Evolutionary conservation across 257 asterid genomes (phyloP).

Genomic region (Fraxinus americana): DNA sequence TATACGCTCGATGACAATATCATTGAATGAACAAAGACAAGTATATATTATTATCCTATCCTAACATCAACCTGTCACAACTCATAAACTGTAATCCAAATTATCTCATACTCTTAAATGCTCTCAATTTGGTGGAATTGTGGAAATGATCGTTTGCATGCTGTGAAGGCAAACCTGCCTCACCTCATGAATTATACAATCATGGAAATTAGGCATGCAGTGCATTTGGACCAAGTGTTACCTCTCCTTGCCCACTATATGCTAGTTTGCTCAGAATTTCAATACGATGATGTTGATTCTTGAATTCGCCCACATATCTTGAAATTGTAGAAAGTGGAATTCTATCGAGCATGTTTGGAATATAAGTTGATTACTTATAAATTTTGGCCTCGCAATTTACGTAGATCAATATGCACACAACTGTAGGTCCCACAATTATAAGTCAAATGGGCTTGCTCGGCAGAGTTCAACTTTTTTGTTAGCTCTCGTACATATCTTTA

Average conservation of each 20-base stretch:
- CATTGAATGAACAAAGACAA: conserved; percentile 1
- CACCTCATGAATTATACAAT: conserved; percentile 15
- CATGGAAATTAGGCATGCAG: background rate
- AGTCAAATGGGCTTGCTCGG: no score
- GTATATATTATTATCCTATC: background rate
- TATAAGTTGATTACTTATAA: no score
- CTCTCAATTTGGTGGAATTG: conserved; percentile 21
- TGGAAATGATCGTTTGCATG: conserved; percentile 35
- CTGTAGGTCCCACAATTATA: no score
- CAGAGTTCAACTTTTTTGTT: no score
- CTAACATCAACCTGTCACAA: background rate
- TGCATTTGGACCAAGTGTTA: background rate
- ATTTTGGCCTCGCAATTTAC: no score
- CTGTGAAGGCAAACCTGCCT: conserved; percentile 17
- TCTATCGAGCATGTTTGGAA: no score
- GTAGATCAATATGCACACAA: no score
- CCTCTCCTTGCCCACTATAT: background rate
- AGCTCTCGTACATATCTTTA: no score
- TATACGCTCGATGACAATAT: background rate
- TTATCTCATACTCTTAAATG: background rate
- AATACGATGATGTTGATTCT: background rate
- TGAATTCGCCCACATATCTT: background rate
- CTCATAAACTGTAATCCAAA: background rate
- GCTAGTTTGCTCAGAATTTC: background rate
- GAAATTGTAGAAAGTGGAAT: background rate